A percentile compares a stretch with the other conserved stretches of the same genome.
Evolutionary conservation across 2,329 filamentous ascomycete genomes (phyloP).

Genomic region (Byssochlamys sp.): DNA sequence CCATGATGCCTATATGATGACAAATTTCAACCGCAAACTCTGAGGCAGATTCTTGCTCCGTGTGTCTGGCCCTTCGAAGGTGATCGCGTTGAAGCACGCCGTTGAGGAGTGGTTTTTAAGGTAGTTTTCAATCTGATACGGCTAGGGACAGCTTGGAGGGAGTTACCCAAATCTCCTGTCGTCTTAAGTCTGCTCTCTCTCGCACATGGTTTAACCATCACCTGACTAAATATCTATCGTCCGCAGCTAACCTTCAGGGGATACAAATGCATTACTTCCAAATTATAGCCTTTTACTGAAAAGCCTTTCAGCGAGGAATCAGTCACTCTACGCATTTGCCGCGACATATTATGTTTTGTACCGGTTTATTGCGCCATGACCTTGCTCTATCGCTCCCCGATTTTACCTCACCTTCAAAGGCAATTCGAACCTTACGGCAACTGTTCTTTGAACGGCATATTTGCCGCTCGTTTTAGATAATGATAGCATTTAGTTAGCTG

Average conservation of each 20-base stretch:
- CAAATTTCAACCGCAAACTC: slow-evolving; percentile 16
- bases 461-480: background rate
- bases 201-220: background rate
- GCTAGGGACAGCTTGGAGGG: slow-evolving; percentile 5
- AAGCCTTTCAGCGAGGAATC: too few species aligned
- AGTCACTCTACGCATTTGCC: background rate
- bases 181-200: background rate
- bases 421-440: background rate
- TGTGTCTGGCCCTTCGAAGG: slow-evolving; percentile 19
- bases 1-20: slow-evolving; percentile 18
- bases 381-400: background rate
- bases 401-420: background rate
- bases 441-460: background rate
- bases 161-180: background rate
- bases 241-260: background rate
- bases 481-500: slow-evolving; percentile 3
- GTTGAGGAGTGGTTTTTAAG: slow-evolving; percentile 27
- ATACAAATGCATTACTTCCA: background rate
- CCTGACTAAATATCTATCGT: too few species aligned
- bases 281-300: too few species aligned
- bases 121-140: slow-evolving; percentile 38
- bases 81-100: slow-evolving; percentile 24
- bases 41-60: slow-evolving; percentile 21
- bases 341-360: background rate
- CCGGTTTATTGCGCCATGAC: background rate